Base-by-base conservation (phyloP, 2,329 filamentous ascomycete species). In the Fusarium sp. region DNA sequence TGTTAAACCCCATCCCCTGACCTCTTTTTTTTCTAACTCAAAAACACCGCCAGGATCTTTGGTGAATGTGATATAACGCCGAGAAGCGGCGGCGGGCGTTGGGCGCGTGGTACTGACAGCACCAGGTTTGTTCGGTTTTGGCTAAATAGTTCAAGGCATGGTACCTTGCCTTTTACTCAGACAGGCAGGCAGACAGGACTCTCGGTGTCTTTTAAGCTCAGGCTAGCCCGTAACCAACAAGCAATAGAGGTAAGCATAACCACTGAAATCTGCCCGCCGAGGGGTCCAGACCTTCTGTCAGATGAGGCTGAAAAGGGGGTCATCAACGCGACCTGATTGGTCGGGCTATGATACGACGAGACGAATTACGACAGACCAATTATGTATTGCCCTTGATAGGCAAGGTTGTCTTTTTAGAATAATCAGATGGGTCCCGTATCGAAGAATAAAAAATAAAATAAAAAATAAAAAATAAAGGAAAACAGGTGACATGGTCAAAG, bases 261-360 rank as follows among this genome's bases (percentile, higher is more conserved):
- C 55, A 54, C 22, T 54, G 30, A 70, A 70, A 44, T 51, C 64
- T 41, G 54, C 41, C 55, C 39, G 45, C 36, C 54, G 10, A 41
- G 32, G 35, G 69, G 70, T 73, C 70, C 64, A 67, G 70, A 51
- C 70, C 70, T 66, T 69, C 44, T 56, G 70, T 74, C 71, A 73
- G 66, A 74, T 75, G 72, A 75, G 72, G 72, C 72, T 75, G 60
- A 73, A 73, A 73, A 44, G 70, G 61, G 70, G 71, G 70, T 63
- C 71, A 74, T 45, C 59, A 44, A 47, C 42, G 54, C 53, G 24
- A 63, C 24, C 6, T 74, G 39, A 73, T 68, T 73, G 71, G 71
- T 30, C 48, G 32, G 55, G 22, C 12, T 36, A 55, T 45, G 41
- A 42, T 63, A 58, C 45, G 42, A 65, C 56, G 39, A 48, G 55